These are phyloP conservation scores for Aureobasidium sp. DNA, from an alignment of 2,329 filamentous ascomycete genomes.

Conservation along the genomic window DNA sequence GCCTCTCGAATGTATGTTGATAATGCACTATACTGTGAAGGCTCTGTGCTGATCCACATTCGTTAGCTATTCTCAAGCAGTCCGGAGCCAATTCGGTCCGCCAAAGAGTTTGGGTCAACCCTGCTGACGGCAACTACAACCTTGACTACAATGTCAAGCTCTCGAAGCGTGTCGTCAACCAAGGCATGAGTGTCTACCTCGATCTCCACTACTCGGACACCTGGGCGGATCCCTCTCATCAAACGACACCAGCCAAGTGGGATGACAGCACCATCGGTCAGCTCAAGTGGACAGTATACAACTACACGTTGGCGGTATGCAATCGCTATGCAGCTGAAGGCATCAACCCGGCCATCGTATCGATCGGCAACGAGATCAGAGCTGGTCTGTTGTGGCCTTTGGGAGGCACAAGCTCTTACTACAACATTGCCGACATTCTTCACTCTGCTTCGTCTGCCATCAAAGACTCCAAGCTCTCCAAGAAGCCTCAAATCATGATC, in stretches of 20 bases:
- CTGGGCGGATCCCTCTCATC: conserved; percentile 30
- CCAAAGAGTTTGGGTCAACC: conserved; percentile 26
- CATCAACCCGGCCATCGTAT: conserved; percentile 33
- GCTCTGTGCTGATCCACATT: conserved; percentile 18
- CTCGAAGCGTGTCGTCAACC: conserved; percentile 25
- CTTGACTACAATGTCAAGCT: conserved; percentile 29
- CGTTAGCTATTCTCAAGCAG: conserved; percentile 17
- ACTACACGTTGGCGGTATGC: conserved; percentile 29
- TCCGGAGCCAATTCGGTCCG: conserved; percentile 21
- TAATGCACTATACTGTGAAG: not conserved
- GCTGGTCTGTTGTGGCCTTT: conserved; percentile 30
- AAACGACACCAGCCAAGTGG: conserved; percentile 27
- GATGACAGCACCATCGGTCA: conserved; percentile 24
- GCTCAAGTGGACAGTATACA: conserved; percentile 24
- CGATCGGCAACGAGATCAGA: conserved; percentile 31
- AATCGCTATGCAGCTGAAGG: conserved; percentile 32
- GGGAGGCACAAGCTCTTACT: conserved; percentile 25
- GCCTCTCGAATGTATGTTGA: conserved; percentile 2
- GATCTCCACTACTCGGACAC: conserved; percentile 26
- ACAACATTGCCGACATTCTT: conserved; percentile 27
- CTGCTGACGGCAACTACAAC: conserved; percentile 22
- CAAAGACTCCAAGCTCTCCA: conserved; percentile 21
- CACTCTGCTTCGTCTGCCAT: conserved; percentile 24
- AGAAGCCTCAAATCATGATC: conserved; percentile 25
- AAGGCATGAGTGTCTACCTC: conserved; percentile 27